Base-by-base conservation (phyloP, 2,329 filamentous ascomycete genomes). In the Microdochium paspali region DNA sequence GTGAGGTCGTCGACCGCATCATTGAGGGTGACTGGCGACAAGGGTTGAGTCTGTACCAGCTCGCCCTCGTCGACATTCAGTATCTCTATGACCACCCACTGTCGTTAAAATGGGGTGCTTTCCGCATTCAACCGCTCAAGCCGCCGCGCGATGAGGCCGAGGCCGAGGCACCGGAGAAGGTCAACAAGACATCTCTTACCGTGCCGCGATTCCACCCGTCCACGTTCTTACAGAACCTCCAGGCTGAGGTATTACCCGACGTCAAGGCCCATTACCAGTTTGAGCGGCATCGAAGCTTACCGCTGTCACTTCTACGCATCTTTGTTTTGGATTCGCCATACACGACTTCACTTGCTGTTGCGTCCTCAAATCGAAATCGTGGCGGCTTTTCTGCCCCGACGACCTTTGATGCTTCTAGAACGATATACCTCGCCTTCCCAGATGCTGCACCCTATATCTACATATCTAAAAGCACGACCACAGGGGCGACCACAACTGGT, bases 261-360 rank as follows among this genome's bases (percentile, higher is more conserved):
- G 79, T 90, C 55, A 94, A 93, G 63, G 85, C 86, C 4, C 87
- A 94, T 64, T 93, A 88, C 63, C 84, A 87, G 56, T 79, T 93
- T 50, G 82, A 85, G 54, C 79, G 84, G n/a, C 84, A 86, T 46
- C 73, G 77, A 46, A 72, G 74, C 1, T 70, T 85, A n/a, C 80
- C 86, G 0, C 69, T 93, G 3, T 75, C 87, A 1, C 72, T 93
- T 24, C 68, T 94, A n/a, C 81, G 88, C 45, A 82, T 94, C 43
- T 86, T 89, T 57, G 79, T 90, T 49, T 70, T 89, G 52, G 85
- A 93, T 61, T 87, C 87, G 1, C 88, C 88, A 0, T 95, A 94
- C 62, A 85, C 84, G 54, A 80, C 78, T 15, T 68, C 69, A 31
- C 66, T 79, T 15, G 74, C 76, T 1, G 62, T 76, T 45, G 53